Evolutionary conservation across 257 asterid species (phyloP).

Genomic region (Linaria vulgaris): DNA sequence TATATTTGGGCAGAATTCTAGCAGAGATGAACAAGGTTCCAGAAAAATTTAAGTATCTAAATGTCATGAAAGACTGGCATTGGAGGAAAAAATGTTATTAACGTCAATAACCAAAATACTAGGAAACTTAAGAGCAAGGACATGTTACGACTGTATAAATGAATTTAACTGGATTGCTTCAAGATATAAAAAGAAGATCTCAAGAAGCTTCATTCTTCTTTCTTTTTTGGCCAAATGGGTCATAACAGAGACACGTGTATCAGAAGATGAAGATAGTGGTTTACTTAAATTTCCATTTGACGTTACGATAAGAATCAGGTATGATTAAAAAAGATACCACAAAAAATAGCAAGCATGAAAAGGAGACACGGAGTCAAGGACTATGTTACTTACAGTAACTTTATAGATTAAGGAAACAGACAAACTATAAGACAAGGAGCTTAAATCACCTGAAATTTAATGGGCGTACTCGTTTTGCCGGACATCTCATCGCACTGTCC

Average conservation of each 20-base stretch:
- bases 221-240: conserved; percentile 1
- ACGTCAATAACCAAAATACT: too few species aligned
- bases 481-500: conserved; percentile 70
- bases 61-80: too few species aligned
- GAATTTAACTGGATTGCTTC: not conserved
- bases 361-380: too few species aligned
- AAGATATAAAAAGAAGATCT: too few species aligned
- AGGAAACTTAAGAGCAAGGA: not conserved
- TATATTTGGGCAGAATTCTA: not conserved
- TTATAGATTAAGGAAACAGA: too few species aligned
- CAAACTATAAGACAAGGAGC: conserved; percentile 10
- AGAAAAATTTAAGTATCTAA: too few species aligned
- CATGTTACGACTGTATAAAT: not conserved
- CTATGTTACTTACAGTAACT: not conserved
- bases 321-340: not conserved
- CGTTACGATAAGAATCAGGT: too few species aligned
- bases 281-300: not conserved
- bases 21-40: not conserved
- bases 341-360: not conserved
- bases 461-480: conserved; percentile 56
- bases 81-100: too few species aligned
- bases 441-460: conserved; percentile 61
- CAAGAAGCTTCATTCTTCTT: too few species aligned
- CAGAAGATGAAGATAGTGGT: not conserved
- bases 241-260: not conserved